phyloP scores from a whole-genome alignment of 345 rosid genomes.

The Lagerstroemia speciosa region DNA sequence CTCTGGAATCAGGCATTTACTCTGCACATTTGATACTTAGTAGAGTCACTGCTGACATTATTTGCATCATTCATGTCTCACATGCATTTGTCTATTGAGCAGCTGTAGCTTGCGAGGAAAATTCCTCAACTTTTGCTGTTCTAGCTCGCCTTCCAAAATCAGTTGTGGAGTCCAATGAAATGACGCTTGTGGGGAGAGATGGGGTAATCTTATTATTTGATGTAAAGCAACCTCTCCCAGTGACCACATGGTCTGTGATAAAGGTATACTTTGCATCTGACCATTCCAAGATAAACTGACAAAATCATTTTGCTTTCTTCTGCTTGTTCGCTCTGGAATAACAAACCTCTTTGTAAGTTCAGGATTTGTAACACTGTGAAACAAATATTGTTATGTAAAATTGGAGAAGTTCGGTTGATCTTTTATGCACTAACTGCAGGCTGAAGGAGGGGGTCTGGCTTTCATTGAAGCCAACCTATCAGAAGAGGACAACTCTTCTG shows the following conservation, averaged over 20 bases:
- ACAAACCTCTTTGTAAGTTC: neutral
- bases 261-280: slow-evolving; percentile 40
- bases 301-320: neutral
- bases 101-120: slow-evolving; percentile 58
- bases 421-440: slow-evolving; percentile 38
- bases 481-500: slow-evolving; percentile 26
- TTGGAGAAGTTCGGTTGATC: slow-evolving; percentile 3
- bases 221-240: slow-evolving; percentile 58
- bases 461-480: slow-evolving; percentile 37
- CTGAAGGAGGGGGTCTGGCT: slow-evolving; percentile 60
- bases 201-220: slow-evolving; percentile 66
- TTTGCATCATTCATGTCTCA: neutral
- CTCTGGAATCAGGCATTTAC: neutral
- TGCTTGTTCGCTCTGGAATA: neutral
- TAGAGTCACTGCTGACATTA: neutral
- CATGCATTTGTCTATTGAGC: slow-evolving; percentile 18
- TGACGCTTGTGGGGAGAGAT: slow-evolving; percentile 41
- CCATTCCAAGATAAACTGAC: neutral
- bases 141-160: slow-evolving; percentile 54
- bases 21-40: neutral
- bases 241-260: slow-evolving; percentile 66
- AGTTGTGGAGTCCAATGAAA: slow-evolving; percentile 24
- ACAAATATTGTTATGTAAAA: neutral
- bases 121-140: slow-evolving; percentile 56
- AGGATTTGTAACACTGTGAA: neutral